Percentiles rank a stretch among this genome's conserved stretches.
phyloP scores from a whole-genome alignment of 73 alveolate genomes.

The Tetrahymena thermophila region DNA sequence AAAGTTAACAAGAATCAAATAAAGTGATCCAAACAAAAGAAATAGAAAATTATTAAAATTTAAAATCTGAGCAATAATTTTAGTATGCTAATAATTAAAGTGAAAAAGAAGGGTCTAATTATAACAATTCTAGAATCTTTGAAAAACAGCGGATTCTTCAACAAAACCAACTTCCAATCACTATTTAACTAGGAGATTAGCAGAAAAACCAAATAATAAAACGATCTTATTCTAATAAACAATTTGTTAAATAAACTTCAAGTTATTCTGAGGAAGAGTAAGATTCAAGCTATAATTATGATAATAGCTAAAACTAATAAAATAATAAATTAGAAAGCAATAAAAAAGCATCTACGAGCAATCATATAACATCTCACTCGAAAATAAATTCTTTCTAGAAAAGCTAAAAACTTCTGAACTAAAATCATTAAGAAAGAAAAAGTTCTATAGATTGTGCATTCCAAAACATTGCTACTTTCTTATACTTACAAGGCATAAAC shows the following conservation, averaged over 20 bases:
- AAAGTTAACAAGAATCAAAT: neutral
- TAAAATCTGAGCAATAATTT: neutral
- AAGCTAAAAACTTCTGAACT: neutral
- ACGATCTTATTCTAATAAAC: neutral
- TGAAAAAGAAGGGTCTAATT: neutral
- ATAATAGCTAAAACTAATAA: neutral
- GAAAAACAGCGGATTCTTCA: neutral
- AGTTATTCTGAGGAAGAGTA: neutral
- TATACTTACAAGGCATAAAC: neutral
- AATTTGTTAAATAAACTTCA: neutral
- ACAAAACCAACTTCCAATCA: too few relatives aligned
- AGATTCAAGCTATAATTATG: neutral
- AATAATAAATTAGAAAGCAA: neutral
- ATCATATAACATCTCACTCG: neutral
- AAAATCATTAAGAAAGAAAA: neutral
- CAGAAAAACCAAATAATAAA: too few relatives aligned
- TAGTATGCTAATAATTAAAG: too few relatives aligned
- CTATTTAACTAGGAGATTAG: neutral
- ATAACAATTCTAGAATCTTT: neutral
- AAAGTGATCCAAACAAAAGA: neutral
- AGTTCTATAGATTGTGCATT: neutral
- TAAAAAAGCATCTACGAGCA: neutral
- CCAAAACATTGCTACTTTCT: neutral
- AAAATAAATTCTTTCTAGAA: neutral
- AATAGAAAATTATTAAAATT: neutral